phyloP scores from a whole-genome alignment of 2,329 filamentous ascomycete genomes.

The Fusarium pseudoanthophilum region DNA sequence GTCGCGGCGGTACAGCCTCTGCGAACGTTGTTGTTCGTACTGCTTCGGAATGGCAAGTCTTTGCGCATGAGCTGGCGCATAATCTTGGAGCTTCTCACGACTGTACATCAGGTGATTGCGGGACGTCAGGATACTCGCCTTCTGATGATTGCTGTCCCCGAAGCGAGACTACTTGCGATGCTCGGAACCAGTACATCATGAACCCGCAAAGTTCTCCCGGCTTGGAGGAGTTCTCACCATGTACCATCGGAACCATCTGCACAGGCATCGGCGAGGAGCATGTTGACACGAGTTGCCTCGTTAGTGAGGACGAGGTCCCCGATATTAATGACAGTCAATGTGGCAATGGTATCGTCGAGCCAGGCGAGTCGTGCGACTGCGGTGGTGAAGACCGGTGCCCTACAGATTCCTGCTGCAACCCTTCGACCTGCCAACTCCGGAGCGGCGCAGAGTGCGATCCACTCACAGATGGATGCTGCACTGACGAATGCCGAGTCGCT shows the following conservation, averaged over 20 bases:
- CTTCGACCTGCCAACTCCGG: slow-evolving; percentile 16
- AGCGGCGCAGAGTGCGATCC: slow-evolving; percentile 22
- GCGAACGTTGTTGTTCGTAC: slow-evolving; percentile 82
- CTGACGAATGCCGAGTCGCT: slow-evolving; percentile 16
- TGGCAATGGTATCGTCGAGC: slow-evolving; percentile 69
- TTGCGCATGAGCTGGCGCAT: slow-evolving; percentile 88
- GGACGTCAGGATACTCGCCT: background rate
- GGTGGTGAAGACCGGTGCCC: slow-evolving; percentile 12
- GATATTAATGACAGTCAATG: slow-evolving; percentile 83
- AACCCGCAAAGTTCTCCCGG: slow-evolving; percentile 79
- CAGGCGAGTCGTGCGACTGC: slow-evolving; percentile 27
- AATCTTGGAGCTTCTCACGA: slow-evolving; percentile 37
- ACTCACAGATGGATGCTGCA: slow-evolving; percentile 12
- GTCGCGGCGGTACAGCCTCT: slow-evolving; percentile 83
- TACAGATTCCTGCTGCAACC: slow-evolving; percentile 16
- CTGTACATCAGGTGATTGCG: slow-evolving; percentile 23
- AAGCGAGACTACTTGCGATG: slow-evolving; percentile 71
- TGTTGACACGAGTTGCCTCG: slow-evolving; percentile 77
- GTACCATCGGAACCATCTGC: slow-evolving; percentile 87
- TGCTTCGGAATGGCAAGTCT: slow-evolving; percentile 84
- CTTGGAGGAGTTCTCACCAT: slow-evolving; percentile 81
- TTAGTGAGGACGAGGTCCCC: slow-evolving; percentile 75
- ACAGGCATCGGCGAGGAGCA: slow-evolving; percentile 78
- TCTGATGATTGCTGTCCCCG: slow-evolving; percentile 73
- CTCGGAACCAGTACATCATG: slow-evolving; percentile 81